phyloP scores from a whole-genome alignment of 192 early-diverging fungal genomes.

The Mortierella claussenii region DNA sequence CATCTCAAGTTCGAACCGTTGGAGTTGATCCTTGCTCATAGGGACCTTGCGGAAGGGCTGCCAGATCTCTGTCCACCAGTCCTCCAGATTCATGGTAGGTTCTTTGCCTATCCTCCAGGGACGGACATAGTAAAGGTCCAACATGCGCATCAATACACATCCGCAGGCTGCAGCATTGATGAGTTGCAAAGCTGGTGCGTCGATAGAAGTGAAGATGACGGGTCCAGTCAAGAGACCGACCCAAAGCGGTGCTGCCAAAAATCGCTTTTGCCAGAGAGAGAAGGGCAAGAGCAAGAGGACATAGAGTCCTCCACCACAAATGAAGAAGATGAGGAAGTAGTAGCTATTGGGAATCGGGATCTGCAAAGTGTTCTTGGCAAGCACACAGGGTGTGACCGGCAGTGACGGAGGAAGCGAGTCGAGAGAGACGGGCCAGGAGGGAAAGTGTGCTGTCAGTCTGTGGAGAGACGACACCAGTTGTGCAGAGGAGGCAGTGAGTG shows the following conservation, averaged over 20 bases:
- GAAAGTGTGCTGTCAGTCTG: too few species aligned
- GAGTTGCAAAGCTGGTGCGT: conserved; percentile 23
- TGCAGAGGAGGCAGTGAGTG: too few species aligned
- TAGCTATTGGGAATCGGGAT: conserved; percentile 18
- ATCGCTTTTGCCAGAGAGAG: conserved; percentile 24
- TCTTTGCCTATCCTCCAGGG: conserved; percentile 51
- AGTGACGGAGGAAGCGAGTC: conserved; percentile 26
- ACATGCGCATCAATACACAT: conserved; percentile 43
- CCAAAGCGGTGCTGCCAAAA: conserved; percentile 27
- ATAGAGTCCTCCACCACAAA: conserved; percentile 49
- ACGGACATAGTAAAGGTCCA: conserved; percentile 42
- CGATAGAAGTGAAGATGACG: conserved; percentile 15
- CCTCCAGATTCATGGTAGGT: conserved; percentile 37
- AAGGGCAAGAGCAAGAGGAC: conserved; percentile 33
- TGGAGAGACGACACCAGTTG: too few species aligned
- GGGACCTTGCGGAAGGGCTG: conserved; percentile 49
- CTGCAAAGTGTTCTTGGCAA: conserved; percentile 12
- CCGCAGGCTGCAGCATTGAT: conserved; percentile 29
- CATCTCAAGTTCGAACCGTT: conserved; percentile 31
- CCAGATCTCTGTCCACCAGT: conserved; percentile 45
- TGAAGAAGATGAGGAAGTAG: conserved; percentile 50
- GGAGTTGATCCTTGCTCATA: conserved; percentile 40
- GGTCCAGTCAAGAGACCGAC: conserved; percentile 17
- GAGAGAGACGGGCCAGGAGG: conserved; percentile 10
- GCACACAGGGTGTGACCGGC: conserved; percentile 17